Conservation (phyloP, 306 rosid genomes). For the Alnus glutinosa region DNA sequence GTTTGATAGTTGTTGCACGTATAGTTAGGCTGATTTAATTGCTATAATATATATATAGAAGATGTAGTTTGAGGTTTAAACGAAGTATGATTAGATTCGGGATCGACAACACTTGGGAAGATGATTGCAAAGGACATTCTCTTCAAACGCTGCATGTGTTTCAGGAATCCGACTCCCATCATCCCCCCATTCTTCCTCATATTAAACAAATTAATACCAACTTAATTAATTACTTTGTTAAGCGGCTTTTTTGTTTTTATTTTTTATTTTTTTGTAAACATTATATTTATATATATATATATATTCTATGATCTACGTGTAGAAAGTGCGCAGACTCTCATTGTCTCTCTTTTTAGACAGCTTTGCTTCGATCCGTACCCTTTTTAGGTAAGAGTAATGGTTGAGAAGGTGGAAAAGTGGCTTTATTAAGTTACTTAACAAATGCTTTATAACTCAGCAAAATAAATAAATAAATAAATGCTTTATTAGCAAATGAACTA, state of each 20-base stretch:
- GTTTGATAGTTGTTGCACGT: slow-evolving; percentile 21
- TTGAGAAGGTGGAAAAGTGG: not conserved
- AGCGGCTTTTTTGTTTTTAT: not conserved
- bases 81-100: slow-evolving; percentile 59
- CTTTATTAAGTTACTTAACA: not conserved
- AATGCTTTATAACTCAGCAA: too few species aligned
- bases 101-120: slow-evolving; percentile 67
- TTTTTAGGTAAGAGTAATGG: slow-evolving; percentile 1
- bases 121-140: slow-evolving; percentile 73
- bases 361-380: slow-evolving; percentile 31
- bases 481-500: too few species aligned
- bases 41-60: not conserved
- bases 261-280: too few species aligned
- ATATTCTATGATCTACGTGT: not conserved
- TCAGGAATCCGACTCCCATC: slow-evolving; percentile 71
- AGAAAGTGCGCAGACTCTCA: slow-evolving; percentile 8
- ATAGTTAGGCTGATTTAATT: slow-evolving; percentile 13
- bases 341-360: slow-evolving; percentile 15
- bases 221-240: not conserved
- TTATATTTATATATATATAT: too few species aligned
- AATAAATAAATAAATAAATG: too few species aligned
- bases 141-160: slow-evolving; percentile 74
- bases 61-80: not conserved
- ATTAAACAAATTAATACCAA: not conserved
- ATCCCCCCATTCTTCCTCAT: slow-evolving; percentile 29